Evolutionary conservation across 768 basidiomycete genomes (phyloP), one percentile per base, ranked within the genome.

Genomic region (Lyophyllum shimeji): DNA sequence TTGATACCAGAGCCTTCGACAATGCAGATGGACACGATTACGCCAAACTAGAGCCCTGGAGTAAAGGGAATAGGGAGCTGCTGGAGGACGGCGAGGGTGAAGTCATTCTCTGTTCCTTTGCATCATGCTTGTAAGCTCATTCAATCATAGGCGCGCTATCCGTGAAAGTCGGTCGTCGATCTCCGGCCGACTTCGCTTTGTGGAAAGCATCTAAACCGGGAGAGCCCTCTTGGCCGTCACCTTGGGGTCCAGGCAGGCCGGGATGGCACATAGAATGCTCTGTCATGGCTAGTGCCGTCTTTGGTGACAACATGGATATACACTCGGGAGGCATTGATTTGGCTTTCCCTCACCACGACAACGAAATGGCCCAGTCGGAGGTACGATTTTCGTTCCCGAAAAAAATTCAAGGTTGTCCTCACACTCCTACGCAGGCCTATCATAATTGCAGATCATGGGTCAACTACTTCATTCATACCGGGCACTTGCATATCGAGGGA

Each of bases 241-340:
- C 93, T 5, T 99, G 97, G 97, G 97, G 97, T 17, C 77, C 76
- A 40, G 95, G 95, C n/a, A 82, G 96, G 42, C 96, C 96, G 2
- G 96, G 96, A 15, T 99, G 96, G 96, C 96, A 99, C 69, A 98
- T 99, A 56, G 96, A 99, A 70, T 99, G 96, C 73, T 95, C 93
- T 3, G 96, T 97, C 31, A 99, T 99, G 96, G 95, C 95, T 17
- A 90, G 85, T 60, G 94, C 89, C 29, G 78, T 98, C 46, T 77
- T 98, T 44, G 96, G 95, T 2, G 82, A 87, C 54, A 88, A 86
- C 55, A 91, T 99, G 86, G 97, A 98, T 71, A 95, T 99, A 58
- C 97, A 99, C 70, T 97, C 95, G 7, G 97, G 97, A 49, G 97
- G 97, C 4, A 87, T 93, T 39, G 97, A 99, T 74, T 78, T 99